Conservation (phyloP, 2,329 filamentous ascomycete genomes). For the Colletotrichum phormii region DNA sequence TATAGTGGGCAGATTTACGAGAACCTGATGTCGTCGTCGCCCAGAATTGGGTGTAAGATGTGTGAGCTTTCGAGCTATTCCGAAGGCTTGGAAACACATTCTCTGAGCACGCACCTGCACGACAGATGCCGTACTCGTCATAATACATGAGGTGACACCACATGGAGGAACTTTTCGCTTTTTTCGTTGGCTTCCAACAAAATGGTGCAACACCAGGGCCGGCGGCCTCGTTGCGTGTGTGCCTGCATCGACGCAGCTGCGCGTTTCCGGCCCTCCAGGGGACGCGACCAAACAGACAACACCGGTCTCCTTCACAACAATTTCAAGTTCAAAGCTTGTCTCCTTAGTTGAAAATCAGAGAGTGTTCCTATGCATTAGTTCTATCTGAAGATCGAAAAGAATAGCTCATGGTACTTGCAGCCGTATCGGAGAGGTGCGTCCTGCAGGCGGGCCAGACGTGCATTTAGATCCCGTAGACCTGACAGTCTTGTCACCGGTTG, state of each 20-base stretch:
- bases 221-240: neutral
- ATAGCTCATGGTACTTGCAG: neutral
- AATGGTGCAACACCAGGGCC: neutral
- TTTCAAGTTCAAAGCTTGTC: neutral
- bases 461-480: slow-evolving; percentile 17
- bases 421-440: neutral
- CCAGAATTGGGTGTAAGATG: too few species aligned
- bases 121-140: neutral
- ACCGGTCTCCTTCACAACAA: neutral
- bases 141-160: neutral
- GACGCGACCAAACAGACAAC: neutral
- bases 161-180: neutral
- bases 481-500: neutral
- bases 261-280: slow-evolving; percentile 5
- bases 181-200: neutral
- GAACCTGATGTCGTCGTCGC: too few species aligned
- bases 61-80: neutral
- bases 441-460: neutral
- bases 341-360: neutral
- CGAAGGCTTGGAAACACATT: neutral
- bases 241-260: slow-evolving; percentile 28
- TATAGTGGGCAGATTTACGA: neutral
- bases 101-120: neutral
- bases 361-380: neutral
- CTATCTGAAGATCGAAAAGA: neutral